Base-by-base conservation (phyloP, 257 asterid genomes). In the Osmanthus fragrans region DNA sequence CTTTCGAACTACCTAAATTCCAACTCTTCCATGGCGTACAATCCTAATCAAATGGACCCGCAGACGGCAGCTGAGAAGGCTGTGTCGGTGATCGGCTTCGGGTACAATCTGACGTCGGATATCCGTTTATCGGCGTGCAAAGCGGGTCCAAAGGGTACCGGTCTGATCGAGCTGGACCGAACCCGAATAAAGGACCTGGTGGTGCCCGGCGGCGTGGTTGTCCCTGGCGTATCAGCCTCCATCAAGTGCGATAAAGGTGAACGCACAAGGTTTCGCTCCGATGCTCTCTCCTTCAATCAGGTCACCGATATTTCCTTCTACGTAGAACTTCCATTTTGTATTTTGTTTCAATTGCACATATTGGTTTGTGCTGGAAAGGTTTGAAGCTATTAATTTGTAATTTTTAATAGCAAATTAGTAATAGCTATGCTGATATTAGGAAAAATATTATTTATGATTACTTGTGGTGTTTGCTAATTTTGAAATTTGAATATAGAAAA, bases 201-300 rank as follows among this genome's bases (percentile, higher is more conserved):
- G 54, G 87, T 95, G 30, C 98, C 99, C 0, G 98, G 98, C 0
- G 95, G 91, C 71, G 93, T 88, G 68, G 90, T 88, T 80, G 92
- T 95, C 27, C 76, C 88, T 0, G 74, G 80, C 51, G 98, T 91
- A 0, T 83, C 93, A 1, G 74, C 88, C 47, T 84, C 98, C 7
- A 90, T 95, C 80, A 95, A 91, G 92, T 95, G 99, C 75, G 99
- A 90, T 77, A 95, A 95, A 87, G 99, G 99, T 70, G 99, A 95
- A 88, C 89, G 98, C 67, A 95, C 91, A 47, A 84, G 99, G 87
- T 95, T 95, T 80, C 89, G 93, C 84, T 91, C 99, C 78, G 99
- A 95, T 71, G 88, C 90, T 47, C 89, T 95, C 72, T 66, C 96
- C 56, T 95, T 95, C 83, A 89, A 73, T 79, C 96, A 88, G 97